These are phyloP conservation scores for Debaryomyces sp. DNA, from an alignment of 1,139 yeast genomes.

Conservation along the genomic window DNA sequence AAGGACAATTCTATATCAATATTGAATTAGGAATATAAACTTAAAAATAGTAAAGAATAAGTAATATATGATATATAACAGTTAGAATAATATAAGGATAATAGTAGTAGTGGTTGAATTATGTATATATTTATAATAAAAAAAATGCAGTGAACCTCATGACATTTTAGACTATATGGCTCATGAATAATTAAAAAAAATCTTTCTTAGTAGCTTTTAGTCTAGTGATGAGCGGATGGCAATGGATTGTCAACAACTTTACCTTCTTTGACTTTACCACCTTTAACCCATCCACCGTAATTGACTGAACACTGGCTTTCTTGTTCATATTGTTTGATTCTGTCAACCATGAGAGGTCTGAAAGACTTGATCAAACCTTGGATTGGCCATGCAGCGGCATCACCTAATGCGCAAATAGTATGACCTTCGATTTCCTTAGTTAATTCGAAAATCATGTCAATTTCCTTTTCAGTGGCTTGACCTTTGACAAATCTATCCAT, in stretches of 20 bases:
- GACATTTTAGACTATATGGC: neutral
- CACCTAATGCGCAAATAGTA: slow-evolving; percentile 89
- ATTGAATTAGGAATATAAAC: slow-evolving; percentile 2
- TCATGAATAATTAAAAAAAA: slow-evolving; percentile 1
- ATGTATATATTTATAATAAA: slow-evolving; percentile 3
- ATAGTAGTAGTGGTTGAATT: neutral
- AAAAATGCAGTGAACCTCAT: slow-evolving; percentile 6
- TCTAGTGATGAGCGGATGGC: slow-evolving; percentile 45
- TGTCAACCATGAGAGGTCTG: slow-evolving; percentile 77
- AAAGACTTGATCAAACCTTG: slow-evolving; percentile 84
- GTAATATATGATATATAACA: slow-evolving; percentile 2
- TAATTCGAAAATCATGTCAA: slow-evolving; percentile 79
- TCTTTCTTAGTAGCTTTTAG: neutral
- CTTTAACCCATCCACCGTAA: slow-evolving; percentile 80
- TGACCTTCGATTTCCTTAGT: slow-evolving; percentile 88
- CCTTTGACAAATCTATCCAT: slow-evolving; percentile 81
- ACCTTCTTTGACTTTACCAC: slow-evolving; percentile 66
- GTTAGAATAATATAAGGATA: neutral
- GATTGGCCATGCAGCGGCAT: slow-evolving; percentile 92
- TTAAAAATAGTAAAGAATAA: neutral
- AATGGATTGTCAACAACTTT: slow-evolving; percentile 64
- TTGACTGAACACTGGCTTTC: slow-evolving; percentile 42
- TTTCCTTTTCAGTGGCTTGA: slow-evolving; percentile 77
- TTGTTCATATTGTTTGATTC: slow-evolving; percentile 56
- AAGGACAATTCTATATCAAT: neutral